Percentiles rank a stretch among this genome's conserved stretches.
These are phyloP conservation scores for Fusarium virguliforme DNA, from an alignment of 2,329 filamentous ascomycete genomes.

Conservation along the genomic window DNA sequence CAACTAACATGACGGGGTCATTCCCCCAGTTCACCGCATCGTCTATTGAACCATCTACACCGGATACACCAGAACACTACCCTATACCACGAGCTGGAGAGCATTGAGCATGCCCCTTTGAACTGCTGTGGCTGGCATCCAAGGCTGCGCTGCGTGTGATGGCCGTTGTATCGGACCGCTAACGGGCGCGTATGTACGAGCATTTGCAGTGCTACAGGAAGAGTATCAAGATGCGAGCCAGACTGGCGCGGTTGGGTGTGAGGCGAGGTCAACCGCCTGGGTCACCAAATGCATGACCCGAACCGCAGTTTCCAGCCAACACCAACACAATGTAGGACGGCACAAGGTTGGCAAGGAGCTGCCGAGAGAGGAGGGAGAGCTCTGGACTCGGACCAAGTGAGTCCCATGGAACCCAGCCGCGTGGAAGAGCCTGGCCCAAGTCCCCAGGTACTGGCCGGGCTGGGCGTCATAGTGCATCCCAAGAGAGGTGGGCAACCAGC, in stretches of 20 bases:
- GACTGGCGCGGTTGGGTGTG: not conserved
- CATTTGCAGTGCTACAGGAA: not conserved
- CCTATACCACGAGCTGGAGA: not conserved
- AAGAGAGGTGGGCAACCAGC: conserved; percentile 3
- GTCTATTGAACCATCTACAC: not conserved
- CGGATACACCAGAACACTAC: not conserved
- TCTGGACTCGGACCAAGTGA: not conserved
- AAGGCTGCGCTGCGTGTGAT: not conserved
- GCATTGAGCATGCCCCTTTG: not conserved
- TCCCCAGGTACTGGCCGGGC: not conserved
- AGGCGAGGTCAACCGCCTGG: not conserved
- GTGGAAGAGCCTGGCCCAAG: conserved; percentile 6
- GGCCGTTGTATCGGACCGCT: not conserved
- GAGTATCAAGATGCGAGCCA: conserved; percentile 7
- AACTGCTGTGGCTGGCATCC: not conserved
- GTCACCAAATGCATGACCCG: not conserved
- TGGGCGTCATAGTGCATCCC: conserved; percentile 16
- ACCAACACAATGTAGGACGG: not conserved
- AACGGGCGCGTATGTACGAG: not conserved
- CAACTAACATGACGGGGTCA: not conserved
- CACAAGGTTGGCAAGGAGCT: not conserved
- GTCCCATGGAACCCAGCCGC: conserved; percentile 5
- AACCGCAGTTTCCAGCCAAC: not conserved
- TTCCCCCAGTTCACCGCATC: not conserved
- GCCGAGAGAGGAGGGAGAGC: not conserved